Percentiles rank a stretch among this genome's conserved stretches.
phyloP scores from a whole-genome alignment of 345 rosid species.

The Murraya paniculata region DNA sequence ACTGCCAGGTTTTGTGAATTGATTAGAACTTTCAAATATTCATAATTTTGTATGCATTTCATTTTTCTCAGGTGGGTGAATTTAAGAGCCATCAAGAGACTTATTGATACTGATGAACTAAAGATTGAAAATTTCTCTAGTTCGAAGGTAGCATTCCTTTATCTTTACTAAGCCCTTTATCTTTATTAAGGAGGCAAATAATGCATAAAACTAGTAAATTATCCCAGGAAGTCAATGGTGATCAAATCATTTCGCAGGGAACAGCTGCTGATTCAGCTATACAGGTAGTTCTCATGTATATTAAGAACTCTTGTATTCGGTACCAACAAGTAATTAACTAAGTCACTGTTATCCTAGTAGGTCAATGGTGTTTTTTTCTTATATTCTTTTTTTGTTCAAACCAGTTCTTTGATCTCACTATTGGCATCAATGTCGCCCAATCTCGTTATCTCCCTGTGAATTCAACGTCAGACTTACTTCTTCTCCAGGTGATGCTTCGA shows the following conservation, averaged over 20 bases:
- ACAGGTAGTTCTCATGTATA: slow-evolving; percentile 26
- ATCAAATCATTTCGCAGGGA: slow-evolving; percentile 21
- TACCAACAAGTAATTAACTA: background rate
- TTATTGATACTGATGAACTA: slow-evolving; percentile 39
- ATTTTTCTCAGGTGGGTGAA: slow-evolving; percentile 48
- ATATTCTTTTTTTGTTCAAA: slow-evolving; percentile 9
- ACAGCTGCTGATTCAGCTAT: slow-evolving; percentile 35
- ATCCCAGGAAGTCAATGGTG: slow-evolving; percentile 22
- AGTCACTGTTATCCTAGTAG: no score
- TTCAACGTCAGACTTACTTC: slow-evolving; percentile 53
- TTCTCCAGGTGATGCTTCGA: slow-evolving; percentile 43
- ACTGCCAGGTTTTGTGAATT: background rate
- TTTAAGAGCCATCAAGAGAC: slow-evolving; percentile 48
- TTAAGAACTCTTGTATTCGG: background rate
- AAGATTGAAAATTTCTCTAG: slow-evolving; percentile 24
- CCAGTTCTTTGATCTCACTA: slow-evolving; percentile 43
- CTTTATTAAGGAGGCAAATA: background rate
- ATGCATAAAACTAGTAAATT: background rate
- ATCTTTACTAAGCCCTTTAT: background rate
- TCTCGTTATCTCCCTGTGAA: slow-evolving; percentile 44
- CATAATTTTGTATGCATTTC: slow-evolving; percentile 3
- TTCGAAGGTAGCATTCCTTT: slow-evolving; percentile 31
- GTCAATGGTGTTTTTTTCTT: slow-evolving; percentile 3
- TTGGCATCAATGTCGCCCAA: slow-evolving; percentile 43
- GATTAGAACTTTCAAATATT: background rate